Base-by-base conservation (phyloP, 1,284 basidiomycete genomes). In the Porogramme epimiltina region DNA sequence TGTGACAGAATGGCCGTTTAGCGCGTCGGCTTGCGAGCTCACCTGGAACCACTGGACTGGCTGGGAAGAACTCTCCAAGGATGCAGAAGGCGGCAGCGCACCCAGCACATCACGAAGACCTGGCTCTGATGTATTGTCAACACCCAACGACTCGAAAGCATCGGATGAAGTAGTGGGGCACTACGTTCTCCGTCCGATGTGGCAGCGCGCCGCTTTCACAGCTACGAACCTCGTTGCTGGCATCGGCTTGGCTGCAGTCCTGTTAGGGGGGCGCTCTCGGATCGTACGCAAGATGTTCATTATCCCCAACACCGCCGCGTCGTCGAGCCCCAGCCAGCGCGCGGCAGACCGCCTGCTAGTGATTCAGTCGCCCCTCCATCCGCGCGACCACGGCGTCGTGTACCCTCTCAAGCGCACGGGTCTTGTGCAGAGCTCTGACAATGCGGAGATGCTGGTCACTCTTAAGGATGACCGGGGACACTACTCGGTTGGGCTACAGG, bases 341-440 rank as follows among this genome's bases (percentile, higher is more conserved):
- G 45, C 24, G 2, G 45, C 25, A n/a, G 18, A 16, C 25, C 45
- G 45, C 13, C 45, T 39, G 16, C 16, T 47, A n/a, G 45, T 78
- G 50, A 55, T 77, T 26, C 75, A 76, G 58, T 71, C 69, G 31
- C 70, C 68, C 16, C 68, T 71, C 34, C 69, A 75, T 53, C 62
- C 64, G 47, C 60, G 57, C 41, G 59, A 52, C 13, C 70, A 70
- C 41, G 76, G 75, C 4, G 58, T 61, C 18, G 53, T 69, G 11
- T 70, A 72, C 45, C 54, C 54, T 9, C 45, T 59, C 5, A 36
- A 22, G 4, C 46, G 52, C 24, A 56, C 57, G 2, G 40, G 45
- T 0, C 49, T 59, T 2, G 34, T 55, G 6, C 43, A 51, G 23
- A 50, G 49, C 20, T 31, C 54, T 1, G 37, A 56, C 33, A 50